A percentile compares a stretch with the other conserved stretches of the same genome.
These are phyloP conservation scores for Wickerhamiella bombiphila DNA, from an alignment of 805 yeast species.

Conservation along the genomic window DNA sequence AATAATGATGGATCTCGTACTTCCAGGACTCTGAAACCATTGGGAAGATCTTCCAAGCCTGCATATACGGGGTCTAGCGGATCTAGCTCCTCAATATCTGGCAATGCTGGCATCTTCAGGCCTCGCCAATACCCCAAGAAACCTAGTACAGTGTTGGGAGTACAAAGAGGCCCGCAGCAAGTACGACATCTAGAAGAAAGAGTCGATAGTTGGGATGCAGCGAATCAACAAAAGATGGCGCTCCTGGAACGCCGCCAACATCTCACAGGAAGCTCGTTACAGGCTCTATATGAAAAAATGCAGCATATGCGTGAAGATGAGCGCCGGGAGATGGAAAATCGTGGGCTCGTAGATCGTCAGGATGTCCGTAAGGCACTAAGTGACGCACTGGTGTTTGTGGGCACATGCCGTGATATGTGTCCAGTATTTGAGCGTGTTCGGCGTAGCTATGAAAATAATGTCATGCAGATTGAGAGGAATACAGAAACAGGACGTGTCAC, in stretches of 20 bases:
- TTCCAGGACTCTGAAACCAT: no score
- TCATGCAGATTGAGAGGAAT: conserved; percentile 61
- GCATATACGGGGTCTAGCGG: no score
- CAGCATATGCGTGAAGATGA: conserved; percentile 63
- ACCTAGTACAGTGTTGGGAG: no score
- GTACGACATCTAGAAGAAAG: background rate
- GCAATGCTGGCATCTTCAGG: no score
- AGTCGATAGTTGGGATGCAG: conserved; percentile 44
- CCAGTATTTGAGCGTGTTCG: conserved; percentile 85
- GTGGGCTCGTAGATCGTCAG: conserved; percentile 77
- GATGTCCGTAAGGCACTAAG: conserved; percentile 66
- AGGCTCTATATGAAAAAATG: conserved; percentile 53
- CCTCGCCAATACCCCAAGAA: no score
- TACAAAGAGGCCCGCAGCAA: background rate
- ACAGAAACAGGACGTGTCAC: conserved; percentile 43
- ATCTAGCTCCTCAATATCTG: no score
- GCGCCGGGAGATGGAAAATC: conserved; percentile 59
- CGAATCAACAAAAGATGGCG: conserved; percentile 52
- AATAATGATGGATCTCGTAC: no score
- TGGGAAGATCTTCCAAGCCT: no score
- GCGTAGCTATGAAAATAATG: conserved; percentile 76
- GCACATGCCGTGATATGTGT: conserved; percentile 89
- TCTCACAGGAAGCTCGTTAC: conserved; percentile 37
- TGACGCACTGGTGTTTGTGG: conserved; percentile 78
- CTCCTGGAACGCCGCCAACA: conserved; percentile 32